phyloP scores from a whole-genome alignment of 2,329 filamentous ascomycete genomes.

The Fusarium multiceps region DNA sequence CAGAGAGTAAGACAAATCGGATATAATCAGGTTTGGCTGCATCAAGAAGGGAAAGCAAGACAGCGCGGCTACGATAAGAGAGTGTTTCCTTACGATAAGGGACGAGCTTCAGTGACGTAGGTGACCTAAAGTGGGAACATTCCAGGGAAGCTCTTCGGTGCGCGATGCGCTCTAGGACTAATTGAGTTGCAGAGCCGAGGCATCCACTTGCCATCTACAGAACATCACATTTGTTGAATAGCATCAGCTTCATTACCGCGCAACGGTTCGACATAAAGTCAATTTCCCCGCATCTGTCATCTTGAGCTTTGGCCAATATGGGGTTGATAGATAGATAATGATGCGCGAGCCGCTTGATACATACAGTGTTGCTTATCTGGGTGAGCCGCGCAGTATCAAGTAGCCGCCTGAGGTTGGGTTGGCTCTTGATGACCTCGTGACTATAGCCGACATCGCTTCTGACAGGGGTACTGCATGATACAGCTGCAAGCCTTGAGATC shows the following conservation, averaged over 20 bases:
- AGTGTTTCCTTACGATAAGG: slow-evolving; percentile 34
- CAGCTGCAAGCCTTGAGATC: slow-evolving; percentile 31
- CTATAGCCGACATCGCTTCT: slow-evolving; percentile 33
- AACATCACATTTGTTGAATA: not conserved
- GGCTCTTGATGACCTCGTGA: slow-evolving; percentile 21
- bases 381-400: not conserved
- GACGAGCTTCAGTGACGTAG: slow-evolving; percentile 44
- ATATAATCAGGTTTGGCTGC: slow-evolving; percentile 15
- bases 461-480: slow-evolving; percentile 28
- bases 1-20: slow-evolving; percentile 9
- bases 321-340: slow-evolving; percentile 1
- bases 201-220: not conserved
- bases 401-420: too few relatives aligned
- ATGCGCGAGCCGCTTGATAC: not conserved
- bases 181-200: slow-evolving; percentile 13
- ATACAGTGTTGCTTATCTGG: not conserved
- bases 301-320: slow-evolving; percentile 25
- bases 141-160: slow-evolving; percentile 27
- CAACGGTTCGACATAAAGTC: not conserved
- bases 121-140: slow-evolving; percentile 15
- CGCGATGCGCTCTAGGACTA: slow-evolving; percentile 23
- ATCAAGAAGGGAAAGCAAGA: not conserved
- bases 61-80: slow-evolving; percentile 47
- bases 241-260: slow-evolving; percentile 28
- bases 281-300: slow-evolving; percentile 22